phyloP scores from a whole-genome alignment of 495 filamentous ascomycete species.

The Aspergillus incahuasiensis region DNA sequence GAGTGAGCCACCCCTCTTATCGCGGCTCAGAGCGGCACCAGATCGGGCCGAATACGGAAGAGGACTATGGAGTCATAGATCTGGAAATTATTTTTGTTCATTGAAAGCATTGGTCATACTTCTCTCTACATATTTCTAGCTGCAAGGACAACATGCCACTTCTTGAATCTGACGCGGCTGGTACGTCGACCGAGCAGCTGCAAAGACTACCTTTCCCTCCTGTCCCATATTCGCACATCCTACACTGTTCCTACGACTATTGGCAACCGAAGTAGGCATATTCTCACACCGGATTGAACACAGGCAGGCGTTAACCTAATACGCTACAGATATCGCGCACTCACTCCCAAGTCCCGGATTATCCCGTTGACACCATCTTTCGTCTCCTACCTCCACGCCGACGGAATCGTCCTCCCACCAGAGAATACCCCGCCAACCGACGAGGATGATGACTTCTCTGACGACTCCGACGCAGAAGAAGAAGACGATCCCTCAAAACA shows the following conservation, averaged over 20 bases:
- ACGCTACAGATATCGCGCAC: slow-evolving; percentile 61
- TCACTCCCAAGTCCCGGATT: slow-evolving; percentile 77
- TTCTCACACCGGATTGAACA: neutral
- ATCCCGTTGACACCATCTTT: slow-evolving; percentile 73
- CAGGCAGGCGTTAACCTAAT: neutral
- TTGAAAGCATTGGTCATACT: neutral
- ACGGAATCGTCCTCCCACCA: slow-evolving; percentile 84
- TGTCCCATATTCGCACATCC: slow-evolving; percentile 75
- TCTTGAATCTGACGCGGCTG: slow-evolving; percentile 26
- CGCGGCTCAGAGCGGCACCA: neutral
- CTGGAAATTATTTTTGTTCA: neutral
- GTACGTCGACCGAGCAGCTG: slow-evolving; percentile 17
- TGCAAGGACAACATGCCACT: slow-evolving; percentile 24
- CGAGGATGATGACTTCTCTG: slow-evolving; percentile 37
- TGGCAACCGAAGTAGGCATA: slow-evolving; percentile 65
- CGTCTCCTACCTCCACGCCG: slow-evolving; percentile 80
- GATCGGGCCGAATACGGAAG: neutral
- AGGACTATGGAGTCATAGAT: neutral
- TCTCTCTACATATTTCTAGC: neutral
- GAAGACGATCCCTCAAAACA: slow-evolving; percentile 52
- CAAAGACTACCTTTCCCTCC: slow-evolving; percentile 69
- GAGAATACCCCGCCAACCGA: slow-evolving; percentile 32
- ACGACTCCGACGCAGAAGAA: slow-evolving; percentile 41
- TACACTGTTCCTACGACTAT: slow-evolving; percentile 88
- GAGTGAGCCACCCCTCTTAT: neutral